phyloP scores from a whole-genome alignment of 1,284 basidiomycete species.

The Leccinum insolens region DNA sequence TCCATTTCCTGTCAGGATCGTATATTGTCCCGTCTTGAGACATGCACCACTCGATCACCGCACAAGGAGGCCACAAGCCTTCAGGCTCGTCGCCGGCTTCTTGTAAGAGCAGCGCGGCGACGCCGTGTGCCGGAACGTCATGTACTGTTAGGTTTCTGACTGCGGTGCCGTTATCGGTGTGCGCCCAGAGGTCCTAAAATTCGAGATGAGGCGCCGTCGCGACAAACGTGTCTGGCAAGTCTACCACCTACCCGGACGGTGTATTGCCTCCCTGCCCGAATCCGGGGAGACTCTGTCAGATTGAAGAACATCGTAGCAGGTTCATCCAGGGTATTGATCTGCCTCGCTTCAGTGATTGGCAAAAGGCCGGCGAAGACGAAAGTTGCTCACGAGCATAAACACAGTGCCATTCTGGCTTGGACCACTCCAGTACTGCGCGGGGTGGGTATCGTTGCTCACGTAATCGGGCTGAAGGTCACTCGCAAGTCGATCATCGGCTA shows the following conservation, averaged over 20 bases:
- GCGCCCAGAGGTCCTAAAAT: conserved; percentile 65
- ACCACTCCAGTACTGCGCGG: conserved; percentile 64
- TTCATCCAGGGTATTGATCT: conserved; percentile 45
- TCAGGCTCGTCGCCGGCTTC: conserved; percentile 69
- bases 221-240: background rate
- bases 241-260: conserved; percentile 49
- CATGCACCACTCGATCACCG: conserved; percentile 47
- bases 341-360: conserved; percentile 3
- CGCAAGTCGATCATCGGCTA: background rate
- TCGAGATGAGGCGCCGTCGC: conserved; percentile 8
- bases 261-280: conserved; percentile 66
- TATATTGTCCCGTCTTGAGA: conserved; percentile 32
- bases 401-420: conserved; percentile 55
- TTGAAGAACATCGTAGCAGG: conserved; percentile 62
- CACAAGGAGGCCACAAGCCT: conserved; percentile 50
- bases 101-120: conserved; percentile 64
- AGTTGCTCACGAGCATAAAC: conserved; percentile 51
- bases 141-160: conserved; percentile 62
- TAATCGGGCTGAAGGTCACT: conserved; percentile 48
- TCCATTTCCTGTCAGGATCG: conserved; percentile 35
- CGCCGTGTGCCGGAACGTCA: conserved; percentile 66
- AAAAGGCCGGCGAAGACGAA: background rate
- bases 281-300: conserved; percentile 71
- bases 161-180: conserved; percentile 69
- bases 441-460: conserved; percentile 49